Conservation (phyloP, 768 basidiomycete species). For the Tricholoma saponaceum region DNA sequence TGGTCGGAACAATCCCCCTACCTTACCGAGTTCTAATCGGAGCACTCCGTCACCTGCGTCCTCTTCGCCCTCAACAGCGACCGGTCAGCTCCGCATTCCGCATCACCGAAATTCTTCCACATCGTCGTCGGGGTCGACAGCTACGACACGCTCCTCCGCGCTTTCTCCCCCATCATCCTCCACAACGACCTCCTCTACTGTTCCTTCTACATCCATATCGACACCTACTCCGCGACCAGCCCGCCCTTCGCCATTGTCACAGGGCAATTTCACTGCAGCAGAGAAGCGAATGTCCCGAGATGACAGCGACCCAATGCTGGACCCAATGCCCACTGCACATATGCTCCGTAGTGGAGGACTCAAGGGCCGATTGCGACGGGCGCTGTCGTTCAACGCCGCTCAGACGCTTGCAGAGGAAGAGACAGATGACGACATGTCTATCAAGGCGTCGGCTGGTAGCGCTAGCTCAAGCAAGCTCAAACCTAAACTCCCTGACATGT, state of each 20-base stretch:
- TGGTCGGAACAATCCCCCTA: constrained; percentile 31
- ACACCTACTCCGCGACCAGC: constrained; percentile 33
- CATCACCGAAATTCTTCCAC: constrained; percentile 34
- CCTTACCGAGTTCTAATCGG: constrained; percentile 22
- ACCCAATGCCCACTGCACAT: constrained; percentile 31
- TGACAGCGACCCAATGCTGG: constrained; percentile 65
- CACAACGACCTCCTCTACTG: constrained; percentile 27
- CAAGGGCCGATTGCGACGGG: constrained; percentile 73
- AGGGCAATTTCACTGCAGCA: constrained; percentile 55
- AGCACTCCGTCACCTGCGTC: constrained; percentile 26
- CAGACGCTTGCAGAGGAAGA: constrained; percentile 57
- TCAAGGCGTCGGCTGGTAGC: constrained; percentile 35
- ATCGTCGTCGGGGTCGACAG: constrained; percentile 44
- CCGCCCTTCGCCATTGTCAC: constrained; percentile 68
- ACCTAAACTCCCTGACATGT: constrained; percentile 25
- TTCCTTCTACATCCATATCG: constrained; percentile 25
- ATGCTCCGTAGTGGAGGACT: constrained; percentile 62
- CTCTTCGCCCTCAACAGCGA: constrained; percentile 22
- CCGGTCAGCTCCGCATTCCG: constrained; percentile 27
- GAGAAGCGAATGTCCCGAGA: constrained; percentile 78
- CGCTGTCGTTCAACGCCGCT: constrained; percentile 60
- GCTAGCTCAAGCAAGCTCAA: constrained; percentile 27
- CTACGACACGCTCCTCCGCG: constrained; percentile 29
- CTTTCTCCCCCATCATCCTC: constrained; percentile 29
- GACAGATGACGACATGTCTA: constrained; percentile 36